Evolutionary conservation across 208 protist species (phyloP).

Genomic region (Angomonas ambiguus): DNA sequence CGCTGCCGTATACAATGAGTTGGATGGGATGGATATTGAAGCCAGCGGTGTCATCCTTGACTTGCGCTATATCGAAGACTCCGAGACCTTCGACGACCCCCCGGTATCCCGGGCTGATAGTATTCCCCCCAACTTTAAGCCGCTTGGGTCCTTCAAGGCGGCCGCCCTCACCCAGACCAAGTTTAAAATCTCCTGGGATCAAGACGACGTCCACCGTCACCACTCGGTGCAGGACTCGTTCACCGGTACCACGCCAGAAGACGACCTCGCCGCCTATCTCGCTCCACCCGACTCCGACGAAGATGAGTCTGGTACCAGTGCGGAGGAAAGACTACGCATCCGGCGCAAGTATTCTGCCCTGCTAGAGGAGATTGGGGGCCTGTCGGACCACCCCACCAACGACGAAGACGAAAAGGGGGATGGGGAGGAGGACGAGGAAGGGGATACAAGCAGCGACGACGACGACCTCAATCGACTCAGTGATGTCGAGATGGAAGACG

Average conservation of each 20-base stretch:
- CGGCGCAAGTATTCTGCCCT: conserved; percentile 80
- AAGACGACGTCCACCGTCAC: conserved; percentile 84
- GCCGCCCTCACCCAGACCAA: conserved; percentile 82
- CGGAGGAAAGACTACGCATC: conserved; percentile 48
- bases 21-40: conserved; percentile 96
- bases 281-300: conserved; percentile 81
- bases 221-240: conserved; percentile 82
- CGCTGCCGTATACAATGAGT: conserved; percentile 89
- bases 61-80: conserved; percentile 96
- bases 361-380: conserved; percentile 75
- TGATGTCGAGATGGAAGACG: conserved; percentile 57
- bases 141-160: conserved; percentile 74
- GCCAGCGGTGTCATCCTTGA: conserved; percentile 93
- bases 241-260: conserved; percentile 79
- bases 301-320: conserved; percentile 28
- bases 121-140: conserved; percentile 79
- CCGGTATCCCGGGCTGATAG: conserved; percentile 54
- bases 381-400: conserved; percentile 35
- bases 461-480: conserved; percentile 80
- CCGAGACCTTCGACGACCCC: conserved; percentile 68
- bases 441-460: conserved; percentile 51
- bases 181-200: conserved; percentile 92
- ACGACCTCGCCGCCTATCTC: conserved; percentile 87
- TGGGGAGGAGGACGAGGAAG: conserved; percentile 19
- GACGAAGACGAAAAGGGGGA: conserved; percentile 5